Base-by-base conservation (phyloP, 768 basidiomycete genomes). In the Calocera viscosa region DNA sequence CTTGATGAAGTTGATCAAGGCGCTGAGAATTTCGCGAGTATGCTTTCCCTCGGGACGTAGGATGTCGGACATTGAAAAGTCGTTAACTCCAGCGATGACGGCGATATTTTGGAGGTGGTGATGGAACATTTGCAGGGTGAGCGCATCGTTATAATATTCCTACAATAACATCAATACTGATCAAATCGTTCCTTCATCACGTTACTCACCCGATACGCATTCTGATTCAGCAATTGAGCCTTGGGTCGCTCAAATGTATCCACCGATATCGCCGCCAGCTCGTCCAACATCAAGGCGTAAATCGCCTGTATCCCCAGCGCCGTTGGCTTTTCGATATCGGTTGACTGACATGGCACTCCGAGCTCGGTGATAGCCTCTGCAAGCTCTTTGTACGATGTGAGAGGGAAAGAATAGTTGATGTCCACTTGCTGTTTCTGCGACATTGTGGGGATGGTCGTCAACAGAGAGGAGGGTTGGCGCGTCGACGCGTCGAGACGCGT, bases 1-100 rank as follows among this genome's bases (percentile, higher is more conserved):
- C 76, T 91, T 91, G 76, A 92, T 84, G 74, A 94, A 91, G 77
- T 96, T 96, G 79, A 94, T 90, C 71, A 95, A 89, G 1, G 89
- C 91, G 38, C 90, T 91, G 69, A 96, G 82, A 41, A 89, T 79
- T 65, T 83, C 80, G 32, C 87, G 81, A 0, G 91, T 90, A 32
- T 94, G 86, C 43, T 86, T 83, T 30, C 84, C 78, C 8, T 90
- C 87, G 0, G 94, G 94, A 53, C 79, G 81, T 66, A 80, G 80
- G 19, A 95, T 75, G 70, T 96, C 94, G 70, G 80, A 84, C 65
- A 89, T 78, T 69, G 81, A 86, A 74, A 95, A 94, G 74, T 89
- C 86, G 66, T 87, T 83, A 40, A 90, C 83, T 71, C 86, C 80
- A 3, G 91, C 88, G 0, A 89, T 86, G 64, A 76, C 80, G 1